Conservation (phyloP, 129 eudicot genomes). For the Escallonia rubra region DNA sequence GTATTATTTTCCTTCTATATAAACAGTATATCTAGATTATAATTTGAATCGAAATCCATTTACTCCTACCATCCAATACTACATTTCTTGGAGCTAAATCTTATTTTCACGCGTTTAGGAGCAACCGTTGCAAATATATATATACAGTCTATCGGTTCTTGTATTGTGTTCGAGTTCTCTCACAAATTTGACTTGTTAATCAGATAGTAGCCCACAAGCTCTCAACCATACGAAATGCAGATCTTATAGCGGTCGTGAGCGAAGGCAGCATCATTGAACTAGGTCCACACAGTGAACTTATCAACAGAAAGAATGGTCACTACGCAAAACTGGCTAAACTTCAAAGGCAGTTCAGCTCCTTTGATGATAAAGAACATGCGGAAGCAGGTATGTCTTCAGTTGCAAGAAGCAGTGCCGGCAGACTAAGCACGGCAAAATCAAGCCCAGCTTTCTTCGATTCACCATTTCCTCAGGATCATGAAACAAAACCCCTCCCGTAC, state of each 20-base stretch:
- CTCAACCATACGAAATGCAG: slow-evolving; percentile 79
- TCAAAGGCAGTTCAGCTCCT: slow-evolving; percentile 54
- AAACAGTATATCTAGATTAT: not conserved
- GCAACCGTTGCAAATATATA: no score
- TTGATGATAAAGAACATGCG: slow-evolving; percentile 43
- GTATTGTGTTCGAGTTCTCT: not conserved
- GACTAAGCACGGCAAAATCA: slow-evolving; percentile 53
- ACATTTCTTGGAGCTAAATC: no score
- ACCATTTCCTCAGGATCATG: slow-evolving; percentile 28
- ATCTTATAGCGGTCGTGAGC: slow-evolving; percentile 73
- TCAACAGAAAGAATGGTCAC: slow-evolving; percentile 51
- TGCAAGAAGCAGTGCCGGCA: slow-evolving; percentile 61
- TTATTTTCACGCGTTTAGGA: no score
- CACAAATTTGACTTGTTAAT: slow-evolving; percentile 5
- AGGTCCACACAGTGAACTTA: slow-evolving; percentile 66
- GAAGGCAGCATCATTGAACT: slow-evolving; percentile 56
- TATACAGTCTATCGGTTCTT: no score
- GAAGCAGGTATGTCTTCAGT: slow-evolving; percentile 28
- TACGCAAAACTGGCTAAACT: slow-evolving; percentile 69
- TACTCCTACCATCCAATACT: no score
- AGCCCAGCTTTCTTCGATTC: slow-evolving; percentile 55
- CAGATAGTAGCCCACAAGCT: slow-evolving; percentile 97
- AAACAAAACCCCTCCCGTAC: slow-evolving; percentile 18
- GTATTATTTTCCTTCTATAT: slow-evolving; percentile 15
- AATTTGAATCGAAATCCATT: no score